Evolutionary conservation across 129 eudicot species (phyloP), one percentile per base, ranked within the genome.

Genomic region (Deinandra increscens): DNA sequence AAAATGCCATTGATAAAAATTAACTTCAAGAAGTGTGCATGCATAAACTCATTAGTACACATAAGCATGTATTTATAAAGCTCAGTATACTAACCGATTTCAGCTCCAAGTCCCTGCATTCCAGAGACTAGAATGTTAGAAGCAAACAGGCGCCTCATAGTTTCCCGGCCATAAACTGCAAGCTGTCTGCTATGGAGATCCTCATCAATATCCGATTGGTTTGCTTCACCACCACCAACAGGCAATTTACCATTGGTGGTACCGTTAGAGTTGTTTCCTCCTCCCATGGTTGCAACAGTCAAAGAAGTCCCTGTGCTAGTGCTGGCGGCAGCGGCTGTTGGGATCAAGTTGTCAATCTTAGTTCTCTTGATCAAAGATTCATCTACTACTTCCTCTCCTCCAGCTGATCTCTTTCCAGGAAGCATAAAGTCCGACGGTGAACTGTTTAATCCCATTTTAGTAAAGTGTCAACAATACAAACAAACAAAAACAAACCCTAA

Each of bases 141-240:
- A 10, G 90, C 97, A 56, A 88, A 88, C 34, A 91, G 78, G 26
- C 91, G 82, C 56, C 97, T 73, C 97, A 91, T 88, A 3, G 97
- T 91, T 82, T 91, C 97, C 31, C 96, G 94, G 12, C 97, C 97
- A 54, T 91, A 91, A 43, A 91, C 96, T 4, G 97, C 97, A 29
- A 88, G 96, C 79, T 91, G 97, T 53, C 97, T 74, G 80, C 97
- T 91, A 81, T 91, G 97, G 48, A 91, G 91, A 82, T 91, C 97
- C 85, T 91, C 97, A 68, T 91, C 97, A 70, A 91, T 91, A 43
- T 91, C 93, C 19, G 68, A 19, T 26, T 84, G 62, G 45, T 75
- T 81, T 14, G 36, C 37, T 20, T 82, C 90, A 53, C 75, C 82
- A 66, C 79, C 81, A 70, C 79, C 79, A 23, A 76, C 34, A 26